Evolutionary conservation across 352 stramenopile genomes (phyloP).

Genomic region (Aphanomyces cochlioides): DNA sequence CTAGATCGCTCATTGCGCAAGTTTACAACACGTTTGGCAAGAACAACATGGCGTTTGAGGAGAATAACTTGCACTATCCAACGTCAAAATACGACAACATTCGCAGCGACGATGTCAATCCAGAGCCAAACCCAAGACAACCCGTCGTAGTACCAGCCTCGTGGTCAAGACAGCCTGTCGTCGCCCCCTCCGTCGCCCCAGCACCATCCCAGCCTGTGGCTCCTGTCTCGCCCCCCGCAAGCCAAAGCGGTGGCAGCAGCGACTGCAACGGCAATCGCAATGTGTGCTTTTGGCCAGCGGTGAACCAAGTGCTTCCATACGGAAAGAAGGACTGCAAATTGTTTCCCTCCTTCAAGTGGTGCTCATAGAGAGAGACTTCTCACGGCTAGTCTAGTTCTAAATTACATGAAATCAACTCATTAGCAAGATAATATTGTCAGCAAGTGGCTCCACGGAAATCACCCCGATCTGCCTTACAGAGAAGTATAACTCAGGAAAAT

Average conservation of each 20-base stretch:
- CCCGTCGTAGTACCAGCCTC: background rate
- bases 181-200: background rate
- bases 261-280: conserved; percentile 8
- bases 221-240: background rate
- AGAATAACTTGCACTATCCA: conserved; percentile 19
- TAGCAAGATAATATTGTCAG: conserved; percentile 19
- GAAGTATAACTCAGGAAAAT: conserved; percentile 28
- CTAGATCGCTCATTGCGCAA: conserved; percentile 20
- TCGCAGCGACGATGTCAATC: background rate
- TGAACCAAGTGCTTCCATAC: conserved; percentile 11
- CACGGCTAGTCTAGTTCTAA: no score
- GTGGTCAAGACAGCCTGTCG: background rate
- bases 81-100: conserved; percentile 23
- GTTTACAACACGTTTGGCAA: conserved; percentile 20
- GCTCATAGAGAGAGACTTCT: background rate
- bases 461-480: conserved; percentile 31
- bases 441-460: conserved; percentile 31
- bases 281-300: background rate
- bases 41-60: conserved; percentile 17
- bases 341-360: conserved; percentile 4
- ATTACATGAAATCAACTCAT: background rate
- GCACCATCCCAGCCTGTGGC: background rate
- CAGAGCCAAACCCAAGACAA: background rate
- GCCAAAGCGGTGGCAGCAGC: background rate
- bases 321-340: conserved; percentile 5